Conservation (phyloP, 1,284 basidiomycete genomes). For the Naganishia cerealis region DNA sequence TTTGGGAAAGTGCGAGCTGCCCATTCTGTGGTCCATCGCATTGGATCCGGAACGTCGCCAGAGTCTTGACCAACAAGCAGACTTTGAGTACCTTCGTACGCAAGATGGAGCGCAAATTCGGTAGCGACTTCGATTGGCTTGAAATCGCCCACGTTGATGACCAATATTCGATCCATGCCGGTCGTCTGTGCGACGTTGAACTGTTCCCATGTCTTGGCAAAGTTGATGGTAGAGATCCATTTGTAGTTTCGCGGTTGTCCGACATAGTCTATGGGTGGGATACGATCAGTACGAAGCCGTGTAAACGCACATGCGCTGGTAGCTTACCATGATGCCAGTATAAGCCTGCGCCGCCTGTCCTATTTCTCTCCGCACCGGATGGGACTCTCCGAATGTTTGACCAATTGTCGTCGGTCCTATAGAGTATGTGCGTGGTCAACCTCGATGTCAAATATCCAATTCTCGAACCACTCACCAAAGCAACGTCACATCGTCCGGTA, state of each 20-base stretch:
- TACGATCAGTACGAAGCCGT: neutral
- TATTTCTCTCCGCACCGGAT: constrained; percentile 58
- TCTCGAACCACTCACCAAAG: neutral
- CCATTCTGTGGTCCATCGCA: constrained; percentile 60
- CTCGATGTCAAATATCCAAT: neutral
- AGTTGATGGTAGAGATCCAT: constrained; percentile 37
- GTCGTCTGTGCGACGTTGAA: constrained; percentile 42
- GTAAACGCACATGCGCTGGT: neutral
- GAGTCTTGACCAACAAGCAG: constrained; percentile 41
- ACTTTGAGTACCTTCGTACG: constrained; percentile 62
- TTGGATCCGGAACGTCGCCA: constrained; percentile 40
- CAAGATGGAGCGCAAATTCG: constrained; percentile 68
- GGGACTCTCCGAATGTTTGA: constrained; percentile 55
- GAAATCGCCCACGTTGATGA: constrained; percentile 62
- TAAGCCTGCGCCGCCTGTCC: constrained; percentile 61
- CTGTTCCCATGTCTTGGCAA: constrained; percentile 41
- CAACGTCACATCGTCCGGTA: constrained; percentile 46
- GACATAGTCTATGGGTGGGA: constrained; percentile 39
- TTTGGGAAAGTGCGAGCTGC: constrained; percentile 66
- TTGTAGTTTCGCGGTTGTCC: constrained; percentile 53
- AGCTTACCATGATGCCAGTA: constrained; percentile 24
- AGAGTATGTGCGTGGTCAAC: neutral
- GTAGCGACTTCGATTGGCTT: constrained; percentile 69
- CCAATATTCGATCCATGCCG: constrained; percentile 46
- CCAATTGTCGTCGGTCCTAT: constrained; percentile 49